Evolutionary conservation across 495 filamentous ascomycete species (phyloP).

Genomic region (Oleoguttula mirabilis): DNA sequence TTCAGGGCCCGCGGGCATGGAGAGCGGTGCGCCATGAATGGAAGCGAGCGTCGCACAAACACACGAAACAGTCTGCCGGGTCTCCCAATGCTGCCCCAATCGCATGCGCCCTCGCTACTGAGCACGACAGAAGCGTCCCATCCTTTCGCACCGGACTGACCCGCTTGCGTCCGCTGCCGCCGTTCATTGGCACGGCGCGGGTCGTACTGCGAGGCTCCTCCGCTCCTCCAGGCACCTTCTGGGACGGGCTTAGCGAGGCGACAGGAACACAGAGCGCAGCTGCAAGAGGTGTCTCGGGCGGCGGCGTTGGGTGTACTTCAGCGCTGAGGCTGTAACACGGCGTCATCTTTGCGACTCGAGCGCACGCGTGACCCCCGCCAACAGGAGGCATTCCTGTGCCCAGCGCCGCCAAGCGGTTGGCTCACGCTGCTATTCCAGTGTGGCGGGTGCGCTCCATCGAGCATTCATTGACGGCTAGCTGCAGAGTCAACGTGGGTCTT

Average conservation of each 20-base stretch:
- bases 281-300: constrained; percentile 10
- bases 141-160: constrained; percentile 14
- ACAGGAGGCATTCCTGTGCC: constrained; percentile 4
- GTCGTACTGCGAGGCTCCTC: constrained; percentile 6
- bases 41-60: constrained; percentile 20
- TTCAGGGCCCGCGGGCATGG: constrained; percentile 23
- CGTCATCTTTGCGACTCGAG: constrained; percentile 3
- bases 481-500: constrained; percentile 28
- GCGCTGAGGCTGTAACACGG: constrained; percentile 10
- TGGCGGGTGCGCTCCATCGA: constrained; percentile 14
- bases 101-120: constrained; percentile 20
- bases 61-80: constrained; percentile 9
- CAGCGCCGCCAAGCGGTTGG: constrained; percentile 5
- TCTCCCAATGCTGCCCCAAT: constrained; percentile 19
- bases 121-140: constrained; percentile 23
- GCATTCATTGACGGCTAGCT: constrained; percentile 22
- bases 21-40: constrained; percentile 13
- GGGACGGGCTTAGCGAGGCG: too few relatives aligned
- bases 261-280: background rate
- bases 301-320: constrained; percentile 1
- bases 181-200: constrained; percentile 3
- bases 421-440: constrained; percentile 17
- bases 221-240: too few relatives aligned
- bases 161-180: background rate
- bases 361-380: constrained; percentile 9